Evolutionary conservation across 257 asterid species (phyloP), one percentile per base, ranked within the genome.

Genomic region (Paulownia fortunei): DNA sequence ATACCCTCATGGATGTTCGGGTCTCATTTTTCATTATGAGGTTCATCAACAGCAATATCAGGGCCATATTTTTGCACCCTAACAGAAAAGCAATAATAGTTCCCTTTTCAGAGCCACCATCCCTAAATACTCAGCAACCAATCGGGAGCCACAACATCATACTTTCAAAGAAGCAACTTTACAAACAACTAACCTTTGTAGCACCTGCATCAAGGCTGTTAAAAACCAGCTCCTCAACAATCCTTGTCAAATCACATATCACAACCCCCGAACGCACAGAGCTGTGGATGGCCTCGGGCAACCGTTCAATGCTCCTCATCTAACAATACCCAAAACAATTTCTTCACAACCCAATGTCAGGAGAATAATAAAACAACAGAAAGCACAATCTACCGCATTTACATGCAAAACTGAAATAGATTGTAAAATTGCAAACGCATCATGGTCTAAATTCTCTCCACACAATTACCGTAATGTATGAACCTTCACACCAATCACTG

Each of bases 141-240:
- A 15, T 42, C 27, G 24, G 60, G 23, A 69, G 70, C 49, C 67
- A 62, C 49, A 41, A 42, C 61, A 52, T 8, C 56, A 19, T 44
- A 12, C 52, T 55, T 74, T 39, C 62, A 34, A 65, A 5, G 24
- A 41, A 76, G 46, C 44, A 74, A 76, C 12, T 46, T 1, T 0
- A 8, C 21, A 10, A 30, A 67, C 5, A 56, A 55, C 15, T 71
- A 81, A 92, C 99, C 96, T 91, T 88, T 23, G 92, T 88, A 51
- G 99, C 96, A 21, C 97, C 98, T 0, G 99, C 93, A 70, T 94
- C 98, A 6, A 94, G 88, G 82, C 97, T 88, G 83, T 94, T 94
- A 69, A 86, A 90, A 69, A 94, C 87, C 79, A 94, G 84, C 88
- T 94, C 98, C 80, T 94, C 98, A 65, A 94, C 91, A 76, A 94